Evolutionary conservation across 495 filamentous ascomycete species (phyloP), one percentile per base, ranked within the genome.

Genomic region (Massariosphaeria phaeospora): DNA sequence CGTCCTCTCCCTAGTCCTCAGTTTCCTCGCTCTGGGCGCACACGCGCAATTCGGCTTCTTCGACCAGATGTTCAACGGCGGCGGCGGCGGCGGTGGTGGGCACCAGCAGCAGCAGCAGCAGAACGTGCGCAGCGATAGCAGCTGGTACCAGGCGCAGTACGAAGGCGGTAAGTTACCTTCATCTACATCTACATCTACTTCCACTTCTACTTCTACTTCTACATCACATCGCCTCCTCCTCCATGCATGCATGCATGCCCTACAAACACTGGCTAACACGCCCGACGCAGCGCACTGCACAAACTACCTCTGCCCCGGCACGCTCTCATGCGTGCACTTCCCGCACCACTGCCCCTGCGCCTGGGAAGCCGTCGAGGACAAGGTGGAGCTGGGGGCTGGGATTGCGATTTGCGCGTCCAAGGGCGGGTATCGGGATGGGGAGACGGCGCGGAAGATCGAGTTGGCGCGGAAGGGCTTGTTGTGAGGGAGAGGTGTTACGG

Each of bases 271-370:
- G n/a, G n/a, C n/a, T n/a, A n/a, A n/a, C n/a, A n/a, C n/a, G n/a
- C n/a, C n/a, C n/a, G n/a, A n/a, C n/a, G n/a, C 54, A 86, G 81
- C 85, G 8, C 82, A 79, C 66, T 96, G 90, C 74, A 79, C 84
- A 54, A 87, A 89, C 62, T 96, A 95, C 67, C 81, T 95, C n/a
- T 96, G 90, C 65, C 90, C 90, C 0, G 84, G 81, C 45, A 96
- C 89, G 3, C 79, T 96, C 21, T 84, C 88, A 5, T 96, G 90
- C 73, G 90, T 96, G 1, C 82, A 87, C 66, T 88, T 94, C 76
- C 89, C 90, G 7, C 89, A 95, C 69, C 90, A 96, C 71, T 96
- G 90, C 67, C 90, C 90, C 6, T 96, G 90, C 69, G 75, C 88
- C 2, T 90, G 86, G 73, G 84, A 88, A 6, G 71, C 74, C 13